Evolutionary conservation across 2,329 filamentous ascomycete genomes (phyloP).

Genomic region (Ploettnerulaceae sp.): DNA sequence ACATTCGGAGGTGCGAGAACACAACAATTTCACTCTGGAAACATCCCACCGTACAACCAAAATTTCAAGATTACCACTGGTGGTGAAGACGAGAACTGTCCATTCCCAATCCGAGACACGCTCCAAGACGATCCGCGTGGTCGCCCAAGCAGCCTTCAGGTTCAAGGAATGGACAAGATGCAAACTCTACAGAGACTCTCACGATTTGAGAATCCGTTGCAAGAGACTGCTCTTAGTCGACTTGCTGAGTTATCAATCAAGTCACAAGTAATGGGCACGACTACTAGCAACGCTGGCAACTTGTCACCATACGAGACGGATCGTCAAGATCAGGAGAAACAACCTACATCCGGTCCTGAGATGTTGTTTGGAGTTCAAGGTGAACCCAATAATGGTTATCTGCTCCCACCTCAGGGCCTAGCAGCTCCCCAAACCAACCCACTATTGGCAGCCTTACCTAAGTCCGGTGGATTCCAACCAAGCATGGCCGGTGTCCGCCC

Average conservation of each 20-base stretch:
- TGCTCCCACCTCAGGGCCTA: constrained; percentile 27
- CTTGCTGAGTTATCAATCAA: constrained; percentile 28
- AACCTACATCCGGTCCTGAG: not conserved
- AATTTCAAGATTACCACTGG: not conserved
- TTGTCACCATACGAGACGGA: constrained; percentile 2
- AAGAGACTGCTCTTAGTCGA: constrained; percentile 22
- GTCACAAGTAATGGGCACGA: not conserved
- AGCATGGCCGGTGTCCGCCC: constrained; percentile 8
- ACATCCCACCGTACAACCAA: not conserved
- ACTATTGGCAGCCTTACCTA: constrained; percentile 15
- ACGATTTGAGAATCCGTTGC: constrained; percentile 31
- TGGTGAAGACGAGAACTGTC: constrained; percentile 2
- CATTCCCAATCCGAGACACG: not conserved
- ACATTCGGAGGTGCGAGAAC: not conserved
- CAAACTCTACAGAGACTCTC: constrained; percentile 32
- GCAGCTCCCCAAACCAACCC: constrained; percentile 21
- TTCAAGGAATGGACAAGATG: constrained; percentile 31
- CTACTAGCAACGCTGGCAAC: not conserved
- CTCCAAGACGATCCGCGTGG: not conserved
- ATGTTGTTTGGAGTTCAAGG: constrained; percentile 3
- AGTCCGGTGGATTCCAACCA: not conserved
- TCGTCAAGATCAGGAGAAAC: not conserved
- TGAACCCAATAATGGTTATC: constrained; percentile 22
- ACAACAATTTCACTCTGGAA: not conserved
- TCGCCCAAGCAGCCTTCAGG: not conserved